These are phyloP conservation scores for Plasmopara muralis DNA, from an alignment of 352 stramenopile species.

Conservation along the genomic window DNA sequence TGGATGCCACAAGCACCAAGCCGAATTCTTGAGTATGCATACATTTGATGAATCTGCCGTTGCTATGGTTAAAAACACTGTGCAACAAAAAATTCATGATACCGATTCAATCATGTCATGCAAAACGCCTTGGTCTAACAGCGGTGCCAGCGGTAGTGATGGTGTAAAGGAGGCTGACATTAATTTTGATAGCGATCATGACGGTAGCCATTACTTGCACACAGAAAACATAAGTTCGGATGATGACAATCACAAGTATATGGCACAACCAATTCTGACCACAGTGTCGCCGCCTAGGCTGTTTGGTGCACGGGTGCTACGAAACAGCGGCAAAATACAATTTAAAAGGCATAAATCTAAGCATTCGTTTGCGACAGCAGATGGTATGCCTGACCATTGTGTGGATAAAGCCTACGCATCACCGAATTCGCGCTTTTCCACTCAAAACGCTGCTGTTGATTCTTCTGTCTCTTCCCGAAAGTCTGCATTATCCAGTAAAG, in stretches of 20 bases:
- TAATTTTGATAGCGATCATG: conserved; percentile 32
- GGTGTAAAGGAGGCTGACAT: conserved; percentile 24
- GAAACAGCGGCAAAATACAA: conserved; percentile 6
- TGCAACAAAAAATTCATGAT: conserved; percentile 5
- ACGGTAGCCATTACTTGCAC: conserved; percentile 22
- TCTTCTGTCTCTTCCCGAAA: not conserved
- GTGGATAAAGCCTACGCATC: not conserved
- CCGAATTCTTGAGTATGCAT: conserved; percentile 35
- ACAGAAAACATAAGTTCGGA: conserved; percentile 13
- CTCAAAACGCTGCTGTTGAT: not conserved
- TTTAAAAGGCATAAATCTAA: conserved; percentile 22
- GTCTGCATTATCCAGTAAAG: not conserved
- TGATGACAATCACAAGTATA: conserved; percentile 5
- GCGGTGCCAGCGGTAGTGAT: conserved; percentile 22
- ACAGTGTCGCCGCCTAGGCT: conserved; percentile 20
- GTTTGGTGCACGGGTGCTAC: conserved; percentile 8
- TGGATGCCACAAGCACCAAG: conserved; percentile 51
- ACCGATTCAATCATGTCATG: conserved; percentile 16
- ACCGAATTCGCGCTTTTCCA: not conserved
- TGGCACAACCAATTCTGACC: conserved; percentile 8
- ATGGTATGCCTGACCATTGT: not conserved
- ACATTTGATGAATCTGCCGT: conserved; percentile 3
- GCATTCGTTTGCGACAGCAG: conserved; percentile 17
- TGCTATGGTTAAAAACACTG: conserved; percentile 11
- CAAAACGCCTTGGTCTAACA: conserved; percentile 25